These are phyloP conservation scores for Scheffersomyces lignicola DNA, from an alignment of 1,139 yeast genomes.

Conservation along the genomic window DNA sequence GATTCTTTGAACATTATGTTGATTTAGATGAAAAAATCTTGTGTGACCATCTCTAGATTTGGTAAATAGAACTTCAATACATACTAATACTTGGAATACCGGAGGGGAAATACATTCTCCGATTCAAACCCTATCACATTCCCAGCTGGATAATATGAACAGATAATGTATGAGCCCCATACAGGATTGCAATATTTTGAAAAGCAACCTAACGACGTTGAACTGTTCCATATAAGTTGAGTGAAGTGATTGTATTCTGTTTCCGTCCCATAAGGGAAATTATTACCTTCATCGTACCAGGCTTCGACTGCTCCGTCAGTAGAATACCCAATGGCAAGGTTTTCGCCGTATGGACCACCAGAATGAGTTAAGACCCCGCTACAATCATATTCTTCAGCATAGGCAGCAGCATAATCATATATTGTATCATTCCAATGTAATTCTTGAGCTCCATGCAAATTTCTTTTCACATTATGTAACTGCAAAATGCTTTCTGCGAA, in stretches of 20 bases:
- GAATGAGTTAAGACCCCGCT: constrained; percentile 35
- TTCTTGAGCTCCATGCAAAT: constrained; percentile 27
- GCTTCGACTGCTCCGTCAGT: constrained; percentile 31
- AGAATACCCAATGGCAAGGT: constrained; percentile 38
- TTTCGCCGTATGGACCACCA: constrained; percentile 39
- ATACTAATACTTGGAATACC: constrained; percentile 5
- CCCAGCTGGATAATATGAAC: constrained; percentile 64
- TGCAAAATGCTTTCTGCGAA: constrained; percentile 26
- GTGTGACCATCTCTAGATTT: constrained; percentile 20
- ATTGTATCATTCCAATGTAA: constrained; percentile 33
- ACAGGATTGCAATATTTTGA: constrained; percentile 38
- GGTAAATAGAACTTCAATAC: constrained; percentile 3
- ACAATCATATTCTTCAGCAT: constrained; percentile 32
- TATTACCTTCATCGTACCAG: constrained; percentile 37
- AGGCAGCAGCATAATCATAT: constrained; percentile 29
- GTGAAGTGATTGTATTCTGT: constrained; percentile 40
- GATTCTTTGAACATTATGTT: constrained; percentile 51
- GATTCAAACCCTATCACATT: constrained; percentile 45
- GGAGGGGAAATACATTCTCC: constrained; percentile 28
- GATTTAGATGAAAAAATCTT: constrained; percentile 29
- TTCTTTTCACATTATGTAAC: constrained; percentile 31
- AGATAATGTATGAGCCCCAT: constrained; percentile 58
- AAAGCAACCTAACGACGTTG: constrained; percentile 40
- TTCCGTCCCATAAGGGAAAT: constrained; percentile 27
- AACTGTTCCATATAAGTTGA: constrained; percentile 39